Evolutionary conservation across 2,329 filamentous ascomycete species (phyloP), one percentile per base, ranked within the genome.

Genomic region (Capronia coronata): DNA sequence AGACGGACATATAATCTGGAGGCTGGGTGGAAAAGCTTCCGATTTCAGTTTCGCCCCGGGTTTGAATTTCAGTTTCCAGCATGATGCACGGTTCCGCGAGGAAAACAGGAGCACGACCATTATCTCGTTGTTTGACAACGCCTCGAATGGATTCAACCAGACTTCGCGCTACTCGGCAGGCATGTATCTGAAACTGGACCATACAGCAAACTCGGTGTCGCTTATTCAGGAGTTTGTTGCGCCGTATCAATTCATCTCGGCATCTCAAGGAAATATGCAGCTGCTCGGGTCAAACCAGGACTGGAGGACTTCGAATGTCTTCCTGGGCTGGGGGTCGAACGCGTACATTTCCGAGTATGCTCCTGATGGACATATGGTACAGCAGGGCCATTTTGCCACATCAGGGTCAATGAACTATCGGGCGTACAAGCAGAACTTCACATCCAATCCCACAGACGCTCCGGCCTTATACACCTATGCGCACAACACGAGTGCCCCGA

Each of bases 111-210:
- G 66, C 0, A 67, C 69, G 45, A 65, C 66, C 1, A 42, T 69
- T 6, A 46, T 70, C 23, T 69, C 68, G 3, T 56, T 70, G 2
- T 71, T 67, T 46, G 69, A 70, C 51, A 71, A 70, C 69, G 68
- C 67, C 0, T 67, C 57, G 19, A 70, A 71, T 41, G 68, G 68
- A 0, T 70, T 61, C 52, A 69, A 69, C 52, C 57, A 59, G 43
- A 69, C 68, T 1, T 62, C 69, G 37, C 35, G 57, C 2, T 65
- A 64, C 45, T 70, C 67, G n/a, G 62, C 64, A 1, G 67, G 67
- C 8, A 66, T 68, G 65, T 62, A 67, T 27, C 63, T 69, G 43
- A 52, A 66, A 16, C 65, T 70, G 46, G 63, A 70, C 37, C 68
- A 70, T 43, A 54, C 59, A 7, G 62, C 54, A 9, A 64, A 64